These are phyloP conservation scores for Verticillium dahliae DNA, from an alignment of 2,329 filamentous ascomycete genomes.

Conservation along the genomic window DNA sequence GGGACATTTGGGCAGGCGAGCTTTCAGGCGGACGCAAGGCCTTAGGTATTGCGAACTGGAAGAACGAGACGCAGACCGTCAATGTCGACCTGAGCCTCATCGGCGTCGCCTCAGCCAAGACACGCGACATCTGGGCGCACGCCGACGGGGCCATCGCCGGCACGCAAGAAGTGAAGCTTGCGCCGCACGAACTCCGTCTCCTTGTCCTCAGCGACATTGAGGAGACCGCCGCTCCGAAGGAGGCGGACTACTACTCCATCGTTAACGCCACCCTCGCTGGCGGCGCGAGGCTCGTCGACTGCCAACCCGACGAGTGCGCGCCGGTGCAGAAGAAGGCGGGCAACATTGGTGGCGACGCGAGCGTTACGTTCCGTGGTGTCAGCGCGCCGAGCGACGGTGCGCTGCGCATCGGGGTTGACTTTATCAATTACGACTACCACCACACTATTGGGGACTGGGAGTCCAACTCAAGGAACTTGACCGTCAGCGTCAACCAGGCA, in stretches of 20 bases:
- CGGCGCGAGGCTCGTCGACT: conserved; percentile 24
- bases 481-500: conserved; percentile 37
- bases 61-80: conserved; percentile 32
- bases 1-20: conserved; percentile 44
- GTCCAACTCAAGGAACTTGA: conserved; percentile 43
- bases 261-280: conserved; percentile 28
- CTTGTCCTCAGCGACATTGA: conserved; percentile 28
- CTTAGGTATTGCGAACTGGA: conserved; percentile 43
- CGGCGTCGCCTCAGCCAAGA: conserved; percentile 30
- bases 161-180: conserved; percentile 22
- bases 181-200: conserved; percentile 30
- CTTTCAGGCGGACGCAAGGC: conserved; percentile 35
- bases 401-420: conserved; percentile 39
- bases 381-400: conserved; percentile 19
- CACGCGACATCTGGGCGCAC: conserved; percentile 32
- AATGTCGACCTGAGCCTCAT: conserved; percentile 31
- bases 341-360: conserved; percentile 25
- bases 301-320: conserved; percentile 28
- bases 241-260: conserved; percentile 36
- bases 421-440: conserved; percentile 45
- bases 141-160: conserved; percentile 25
- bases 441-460: conserved; percentile 33
- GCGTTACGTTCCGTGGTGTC: conserved; percentile 27
- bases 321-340: conserved; percentile 36
- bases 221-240: conserved; percentile 11